Base-by-base conservation (phyloP, 2,329 filamentous ascomycete species). In the Claviceps quebecensis region DNA sequence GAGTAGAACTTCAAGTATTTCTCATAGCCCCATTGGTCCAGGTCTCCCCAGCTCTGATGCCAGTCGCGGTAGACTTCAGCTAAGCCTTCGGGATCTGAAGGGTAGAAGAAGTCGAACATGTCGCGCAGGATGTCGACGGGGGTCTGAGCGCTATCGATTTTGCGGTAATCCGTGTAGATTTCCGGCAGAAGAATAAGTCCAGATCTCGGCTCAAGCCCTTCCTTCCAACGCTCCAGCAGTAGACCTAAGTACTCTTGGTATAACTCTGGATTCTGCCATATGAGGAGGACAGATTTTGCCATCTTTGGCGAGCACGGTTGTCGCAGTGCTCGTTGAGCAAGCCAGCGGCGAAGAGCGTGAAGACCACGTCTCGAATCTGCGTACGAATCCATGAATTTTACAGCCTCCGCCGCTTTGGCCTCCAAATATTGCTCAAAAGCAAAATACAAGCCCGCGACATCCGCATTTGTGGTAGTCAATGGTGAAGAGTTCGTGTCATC, bases 1-100 rank as follows among this genome's bases (percentile, higher is more conserved):
- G 75, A 73, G 55, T 78, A 73, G 43, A 76, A 73, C 3, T 65
- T 67, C 50, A 79, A 63, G 53, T 69, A 76, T 56, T 67, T 73
- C 52, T 72, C 69, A 53, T 70, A 79, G 0, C 67, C 73, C 61
- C 69, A 69, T 51, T 63, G 59, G 43, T 71, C 68, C 37, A 77
- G 63, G 1, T 57, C 61, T 1, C 63, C 65, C 50, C 70, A 66
- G 29, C 65, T 63, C 26, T 54, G 62, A 50, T 71, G 63, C 72
- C 73, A 80, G 56, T 80, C 77, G 9, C 67, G 59, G 56, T 72
- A 70, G 1, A 80, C 58, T 45, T 69, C 61, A 49, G 76, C 69
- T 48, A 78, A 62, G 14, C 69, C 72, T 1, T 61, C 60, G 8
- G 65, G 58, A 53, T 73, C 60, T 36, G 63, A 44, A 7, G 69